Percentiles rank a stretch among this genome's conserved stretches.
phyloP scores from a whole-genome alignment of 257 asterid genomes.

The Salvia rosmarinus region DNA sequence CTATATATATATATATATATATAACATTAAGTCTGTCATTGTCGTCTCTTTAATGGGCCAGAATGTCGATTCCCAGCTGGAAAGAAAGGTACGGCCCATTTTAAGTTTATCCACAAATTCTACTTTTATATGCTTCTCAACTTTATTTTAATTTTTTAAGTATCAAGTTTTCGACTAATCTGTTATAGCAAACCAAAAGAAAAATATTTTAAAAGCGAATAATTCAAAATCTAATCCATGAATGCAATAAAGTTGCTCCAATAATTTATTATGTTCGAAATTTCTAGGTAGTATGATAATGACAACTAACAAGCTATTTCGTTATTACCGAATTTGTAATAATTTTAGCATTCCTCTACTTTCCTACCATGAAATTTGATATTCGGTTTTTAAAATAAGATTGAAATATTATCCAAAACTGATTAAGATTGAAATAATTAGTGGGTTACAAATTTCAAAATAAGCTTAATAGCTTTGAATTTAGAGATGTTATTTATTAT shows the following conservation, averaged over 20 bases:
- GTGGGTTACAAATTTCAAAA: background rate
- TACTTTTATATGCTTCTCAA: background rate
- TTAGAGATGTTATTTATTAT: too few relatives aligned
- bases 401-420: too few relatives aligned
- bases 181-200: background rate
- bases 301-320: background rate
- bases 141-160: background rate
- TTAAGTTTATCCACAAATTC: constrained; percentile 39
- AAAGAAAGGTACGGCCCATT: constrained; percentile 42
- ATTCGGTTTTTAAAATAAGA: background rate
- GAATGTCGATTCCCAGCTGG: constrained; percentile 39
- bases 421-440: background rate
- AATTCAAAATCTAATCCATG: background rate
- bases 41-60: constrained; percentile 20
- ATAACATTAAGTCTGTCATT: background rate
- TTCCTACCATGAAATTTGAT: background rate
- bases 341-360: background rate
- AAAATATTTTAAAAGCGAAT: too few relatives aligned
- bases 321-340: background rate
- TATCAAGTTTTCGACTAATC: background rate
- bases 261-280: background rate
- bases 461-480: too few relatives aligned
- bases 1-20: too few relatives aligned
- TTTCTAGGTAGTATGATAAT: background rate
- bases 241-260: background rate